Base-by-base conservation (phyloP, 495 filamentous ascomycete genomes). In the Neurospora africana region DNA sequence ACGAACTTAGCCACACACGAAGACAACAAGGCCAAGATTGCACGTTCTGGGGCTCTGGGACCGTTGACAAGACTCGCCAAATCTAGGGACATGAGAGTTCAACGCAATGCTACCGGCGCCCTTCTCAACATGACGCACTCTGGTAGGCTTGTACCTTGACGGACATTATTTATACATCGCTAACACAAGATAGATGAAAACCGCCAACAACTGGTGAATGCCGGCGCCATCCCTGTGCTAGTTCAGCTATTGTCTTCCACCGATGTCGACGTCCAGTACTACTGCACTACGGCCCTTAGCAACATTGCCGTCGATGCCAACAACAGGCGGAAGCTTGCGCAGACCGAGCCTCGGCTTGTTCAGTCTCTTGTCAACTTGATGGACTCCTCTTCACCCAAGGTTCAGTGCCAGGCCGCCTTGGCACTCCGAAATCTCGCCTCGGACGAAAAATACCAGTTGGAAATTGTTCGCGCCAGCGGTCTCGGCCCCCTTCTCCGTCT, bases 101-200 rank as follows among this genome's bases (percentile, higher is more conserved):
- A 99, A 84, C 88, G 95, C 74, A 99, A 99, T 82, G 95, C 95
- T 68, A 99, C 95, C 1, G 95, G 95, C 23, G 95, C 95, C 58
- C 83, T 99, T 53, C 87, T 99, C 37, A 99, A 99, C 80, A 99
- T 99, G 95, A 99, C 95, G 74, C 95, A 99, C 86, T 98, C 95
- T 74, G 94, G 94, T 98, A 87, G 69, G 87, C 75, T 73, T 47
- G 35, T 76, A 41, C 58, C 23, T 30, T 69, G n/a, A 21, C 10
- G 44, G 15, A 38, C 3, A 41, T 30, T 21, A 11, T n/a, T 3
- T 5, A 21, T 11, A 69, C 21, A 17, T 13, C 17, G 37, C 80
- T 83, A 78, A 83, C 76, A 72, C 36, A 69, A 30, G 70, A 43
- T 73, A 97, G 95, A 98, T 82, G 95, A 98, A 79, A 99, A 99